phyloP scores from a whole-genome alignment of 73 alveolate species.

The Paramecium biaurelia region DNA sequence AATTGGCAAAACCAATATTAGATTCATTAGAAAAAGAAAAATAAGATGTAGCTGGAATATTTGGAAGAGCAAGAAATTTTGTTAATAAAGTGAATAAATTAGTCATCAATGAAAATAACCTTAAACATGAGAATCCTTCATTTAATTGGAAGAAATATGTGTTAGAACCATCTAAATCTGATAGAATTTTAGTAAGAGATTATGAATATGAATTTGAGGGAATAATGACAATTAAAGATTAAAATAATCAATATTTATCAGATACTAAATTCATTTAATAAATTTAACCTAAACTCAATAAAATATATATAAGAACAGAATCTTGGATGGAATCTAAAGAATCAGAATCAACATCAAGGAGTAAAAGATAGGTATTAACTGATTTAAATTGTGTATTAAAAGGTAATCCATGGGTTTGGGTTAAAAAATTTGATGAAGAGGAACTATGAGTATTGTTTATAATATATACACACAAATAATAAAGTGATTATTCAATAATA shows the following conservation, averaged over 20 bases:
- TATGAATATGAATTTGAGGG: constrained; percentile 30
- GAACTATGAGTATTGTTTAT: background rate
- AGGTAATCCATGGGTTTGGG: constrained; percentile 52
- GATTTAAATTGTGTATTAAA: constrained; percentile 29
- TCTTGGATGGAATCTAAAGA: constrained; percentile 41
- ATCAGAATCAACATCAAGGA: background rate
- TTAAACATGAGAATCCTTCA: background rate
- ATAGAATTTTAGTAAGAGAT: constrained; percentile 33
- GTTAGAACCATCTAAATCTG: constrained; percentile 4
- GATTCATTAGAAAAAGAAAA: constrained; percentile 18
- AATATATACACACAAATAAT: background rate
- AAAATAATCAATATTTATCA: background rate
- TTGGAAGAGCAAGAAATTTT: background rate
- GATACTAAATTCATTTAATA: background rate
- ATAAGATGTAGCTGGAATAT: background rate
- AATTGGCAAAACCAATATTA: constrained; percentile 29
- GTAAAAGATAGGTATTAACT: constrained; percentile 8
- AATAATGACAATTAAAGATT: background rate
- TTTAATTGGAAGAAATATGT: background rate
- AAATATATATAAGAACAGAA: constrained; percentile 34
- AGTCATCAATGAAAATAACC: background rate
- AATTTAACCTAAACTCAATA: background rate
- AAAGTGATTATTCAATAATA: background rate
- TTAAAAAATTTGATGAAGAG: constrained; percentile 41
- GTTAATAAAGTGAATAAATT: background rate